phyloP scores from a whole-genome alignment of 495 filamentous ascomycete species.

The Daldinia concentrica region DNA sequence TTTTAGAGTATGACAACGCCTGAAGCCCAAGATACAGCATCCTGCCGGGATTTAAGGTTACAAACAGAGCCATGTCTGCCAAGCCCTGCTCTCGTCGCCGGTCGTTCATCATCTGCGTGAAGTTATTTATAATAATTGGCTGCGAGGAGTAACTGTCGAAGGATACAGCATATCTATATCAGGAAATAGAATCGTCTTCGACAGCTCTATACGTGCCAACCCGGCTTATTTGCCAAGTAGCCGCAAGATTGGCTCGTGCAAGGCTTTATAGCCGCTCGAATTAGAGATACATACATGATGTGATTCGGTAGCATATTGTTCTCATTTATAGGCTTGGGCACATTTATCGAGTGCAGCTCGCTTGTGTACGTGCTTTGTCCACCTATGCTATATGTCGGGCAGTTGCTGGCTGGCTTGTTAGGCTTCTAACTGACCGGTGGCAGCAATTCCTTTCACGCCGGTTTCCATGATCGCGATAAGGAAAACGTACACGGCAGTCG shows the following conservation, averaged over 20 bases:
- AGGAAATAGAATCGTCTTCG: neutral
- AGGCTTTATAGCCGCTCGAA: neutral
- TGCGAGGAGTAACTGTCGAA: neutral
- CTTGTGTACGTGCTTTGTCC: neutral
- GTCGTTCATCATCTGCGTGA: neutral
- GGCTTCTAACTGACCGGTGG: neutral
- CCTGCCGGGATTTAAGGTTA: neutral
- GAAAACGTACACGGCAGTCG: neutral
- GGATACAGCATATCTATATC: conserved; percentile 1
- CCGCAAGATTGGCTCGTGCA: neutral
- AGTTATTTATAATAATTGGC: neutral
- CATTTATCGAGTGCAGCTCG: neutral
- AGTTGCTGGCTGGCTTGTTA: neutral
- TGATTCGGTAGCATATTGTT: neutral
- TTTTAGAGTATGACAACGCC: neutral
- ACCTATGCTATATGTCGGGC: no score
- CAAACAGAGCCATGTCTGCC: neutral
- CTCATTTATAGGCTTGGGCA: neutral
- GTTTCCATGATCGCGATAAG: neutral
- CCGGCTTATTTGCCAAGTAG: conserved; percentile 2
- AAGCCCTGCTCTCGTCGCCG: neutral
- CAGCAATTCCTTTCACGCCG: neutral
- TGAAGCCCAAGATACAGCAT: neutral
- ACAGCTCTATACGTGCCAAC: neutral
- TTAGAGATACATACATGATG: neutral